Conservation (phyloP, 164 flowering plant species). For the Dillenia turbinata region DNA sequence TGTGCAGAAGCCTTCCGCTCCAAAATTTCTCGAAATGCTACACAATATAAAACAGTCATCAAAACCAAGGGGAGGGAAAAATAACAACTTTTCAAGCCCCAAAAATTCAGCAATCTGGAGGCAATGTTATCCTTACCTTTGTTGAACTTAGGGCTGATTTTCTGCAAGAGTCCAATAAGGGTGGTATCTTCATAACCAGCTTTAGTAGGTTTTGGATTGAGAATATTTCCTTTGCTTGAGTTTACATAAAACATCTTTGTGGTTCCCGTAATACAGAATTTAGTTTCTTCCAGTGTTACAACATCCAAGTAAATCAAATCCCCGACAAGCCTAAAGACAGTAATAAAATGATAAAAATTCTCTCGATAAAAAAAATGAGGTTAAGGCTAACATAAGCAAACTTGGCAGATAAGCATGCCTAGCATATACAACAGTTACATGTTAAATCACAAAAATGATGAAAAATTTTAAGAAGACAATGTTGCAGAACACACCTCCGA, state of each 20-base stretch:
- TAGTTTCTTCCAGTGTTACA: constrained; percentile 74
- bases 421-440: not conserved
- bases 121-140: constrained; percentile 48
- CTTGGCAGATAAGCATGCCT: not conserved
- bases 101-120: not conserved
- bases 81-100: not conserved
- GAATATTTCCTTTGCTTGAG: constrained; percentile 62
- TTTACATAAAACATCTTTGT: constrained; percentile 81
- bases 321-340: constrained; percentile 76
- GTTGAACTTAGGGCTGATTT: constrained; percentile 85
- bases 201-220: constrained; percentile 76
- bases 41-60: constrained; percentile 13
- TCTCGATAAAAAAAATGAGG: not conserved
- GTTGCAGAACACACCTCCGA: constrained; percentile 49
- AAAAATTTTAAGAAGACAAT: not conserved
- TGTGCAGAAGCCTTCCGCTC: constrained; percentile 85
- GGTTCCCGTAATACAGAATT: constrained; percentile 80
- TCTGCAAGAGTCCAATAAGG: constrained; percentile 84
- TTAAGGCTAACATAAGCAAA: not conserved
- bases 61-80: not conserved
- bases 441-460: not conserved
- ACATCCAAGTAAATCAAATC: constrained; percentile 95
- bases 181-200: constrained; percentile 70
- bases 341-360: constrained; percentile 6
- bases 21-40: constrained; percentile 91